A percentile compares a stretch with the other conserved stretches of the same genome.
Conservation (phyloP, 768 basidiomycete genomes). For the Roridomyces roridus region DNA sequence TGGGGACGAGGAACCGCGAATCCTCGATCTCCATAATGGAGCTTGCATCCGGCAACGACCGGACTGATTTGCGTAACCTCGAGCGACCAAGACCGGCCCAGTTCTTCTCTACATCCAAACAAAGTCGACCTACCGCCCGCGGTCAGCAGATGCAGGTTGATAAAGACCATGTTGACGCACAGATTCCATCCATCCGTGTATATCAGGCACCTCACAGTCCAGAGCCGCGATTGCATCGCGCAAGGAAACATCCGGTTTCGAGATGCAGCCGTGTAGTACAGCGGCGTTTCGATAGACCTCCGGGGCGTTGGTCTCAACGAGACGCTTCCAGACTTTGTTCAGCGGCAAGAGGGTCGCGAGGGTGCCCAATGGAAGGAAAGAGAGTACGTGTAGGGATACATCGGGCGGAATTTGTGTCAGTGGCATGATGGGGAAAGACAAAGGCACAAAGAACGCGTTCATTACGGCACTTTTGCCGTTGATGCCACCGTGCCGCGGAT, state of each 20-base stretch:
- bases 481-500: too few relatives aligned
- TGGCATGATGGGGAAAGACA: neutral
- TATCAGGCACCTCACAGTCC: neutral
- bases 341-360: neutral
- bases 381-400: neutral
- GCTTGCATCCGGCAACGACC: neutral
- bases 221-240: neutral
- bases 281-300: slow-evolving; percentile 6
- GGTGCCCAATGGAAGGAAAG: neutral
- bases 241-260: neutral
- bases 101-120: neutral
- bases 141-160: too few relatives aligned
- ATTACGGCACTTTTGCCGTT: too few relatives aligned
- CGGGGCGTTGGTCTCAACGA: neutral
- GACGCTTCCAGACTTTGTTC: neutral
- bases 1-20: neutral
- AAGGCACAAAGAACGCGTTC: too few relatives aligned
- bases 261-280: neutral
- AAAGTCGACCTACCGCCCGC: neutral
- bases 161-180: neutral
- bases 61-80: neutral
- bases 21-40: neutral
- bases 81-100: slow-evolving; percentile 1
- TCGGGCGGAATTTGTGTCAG: neutral
- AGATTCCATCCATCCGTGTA: slow-evolving; percentile 2